Conservation (phyloP, 371 early-diverging fungal genomes). For the Smittium culicis region DNA sequence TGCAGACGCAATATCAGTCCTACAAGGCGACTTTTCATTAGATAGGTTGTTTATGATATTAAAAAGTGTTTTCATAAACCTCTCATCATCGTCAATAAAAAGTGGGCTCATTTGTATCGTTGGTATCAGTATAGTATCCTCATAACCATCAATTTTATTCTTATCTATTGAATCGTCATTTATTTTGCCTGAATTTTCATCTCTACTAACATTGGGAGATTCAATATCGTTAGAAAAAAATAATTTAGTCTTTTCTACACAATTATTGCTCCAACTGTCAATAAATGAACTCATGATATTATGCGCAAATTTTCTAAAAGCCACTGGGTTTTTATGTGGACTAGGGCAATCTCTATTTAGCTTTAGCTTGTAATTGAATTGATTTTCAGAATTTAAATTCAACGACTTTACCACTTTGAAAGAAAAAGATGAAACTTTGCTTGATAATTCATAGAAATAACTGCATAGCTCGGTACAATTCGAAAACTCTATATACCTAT, state of each 20-base stretch:
- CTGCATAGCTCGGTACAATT: slow-evolving; percentile 37
- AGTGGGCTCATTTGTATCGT: slow-evolving; percentile 78
- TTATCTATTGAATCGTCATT: neutral
- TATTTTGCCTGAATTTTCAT: neutral
- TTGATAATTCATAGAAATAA: slow-evolving; percentile 57
- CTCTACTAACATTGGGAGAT: neutral
- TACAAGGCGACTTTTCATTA: slow-evolving; percentile 15
- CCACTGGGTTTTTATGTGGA: slow-evolving; percentile 44
- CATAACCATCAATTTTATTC: no score
- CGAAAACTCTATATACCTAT: slow-evolving; percentile 69
- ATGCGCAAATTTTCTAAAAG: slow-evolving; percentile 41
- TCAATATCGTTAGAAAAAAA: slow-evolving; percentile 16
- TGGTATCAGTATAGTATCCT: slow-evolving; percentile 58
- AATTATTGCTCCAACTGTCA: slow-evolving; percentile 20
- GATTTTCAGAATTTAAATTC: neutral
- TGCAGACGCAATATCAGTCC: slow-evolving; percentile 64
- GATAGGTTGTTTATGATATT: slow-evolving; percentile 22
- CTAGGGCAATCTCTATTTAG: slow-evolving; percentile 33
- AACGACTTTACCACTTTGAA: slow-evolving; percentile 34
- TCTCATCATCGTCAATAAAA: slow-evolving; percentile 64
- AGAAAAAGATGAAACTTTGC: slow-evolving; percentile 47
- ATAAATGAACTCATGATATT: slow-evolving; percentile 39
- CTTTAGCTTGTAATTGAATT: slow-evolving; percentile 4
- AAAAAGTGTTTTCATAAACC: slow-evolving; percentile 42
- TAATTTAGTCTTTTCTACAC: neutral